Percentiles rank a stretch among this genome's conserved stretches.
Evolutionary conservation across 1,284 basidiomycete species (phyloP).

Genomic region (Phenoliferia sp.): DNA sequence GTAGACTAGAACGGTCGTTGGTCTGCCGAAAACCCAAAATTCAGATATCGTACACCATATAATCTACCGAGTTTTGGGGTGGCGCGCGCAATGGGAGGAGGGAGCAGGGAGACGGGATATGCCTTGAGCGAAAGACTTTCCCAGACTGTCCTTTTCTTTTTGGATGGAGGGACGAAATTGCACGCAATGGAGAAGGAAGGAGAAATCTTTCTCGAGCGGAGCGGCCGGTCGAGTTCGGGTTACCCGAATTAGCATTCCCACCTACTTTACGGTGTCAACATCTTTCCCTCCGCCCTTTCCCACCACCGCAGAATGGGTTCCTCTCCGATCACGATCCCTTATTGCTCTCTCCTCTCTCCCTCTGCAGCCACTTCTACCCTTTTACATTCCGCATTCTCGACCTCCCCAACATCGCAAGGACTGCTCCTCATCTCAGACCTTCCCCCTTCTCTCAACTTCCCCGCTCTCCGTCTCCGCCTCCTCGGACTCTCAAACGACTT

Average conservation of each 20-base stretch:
- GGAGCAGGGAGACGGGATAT: too few relatives aligned
- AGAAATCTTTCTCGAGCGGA: too few relatives aligned
- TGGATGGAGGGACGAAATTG: too few relatives aligned
- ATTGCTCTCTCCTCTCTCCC: slow-evolving; percentile 10
- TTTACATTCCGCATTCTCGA: slow-evolving; percentile 31
- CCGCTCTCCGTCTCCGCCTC: slow-evolving; percentile 58
- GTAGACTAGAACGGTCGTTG: neutral
- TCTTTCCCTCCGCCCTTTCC: too few relatives aligned
- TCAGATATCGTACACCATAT: neutral
- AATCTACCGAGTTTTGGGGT: too few relatives aligned
- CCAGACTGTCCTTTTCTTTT: too few relatives aligned
- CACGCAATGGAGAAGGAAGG: too few relatives aligned
- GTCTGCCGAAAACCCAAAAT: neutral
- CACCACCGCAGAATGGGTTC: neutral
- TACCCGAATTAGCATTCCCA: too few relatives aligned
- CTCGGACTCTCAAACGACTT: slow-evolving; percentile 69
- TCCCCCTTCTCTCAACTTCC: slow-evolving; percentile 55
- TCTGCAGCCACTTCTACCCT: slow-evolving; percentile 2
- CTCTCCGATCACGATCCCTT: slow-evolving; percentile 16
- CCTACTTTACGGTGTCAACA: too few relatives aligned
- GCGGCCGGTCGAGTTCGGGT: too few relatives aligned
- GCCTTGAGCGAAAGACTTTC: too few relatives aligned
- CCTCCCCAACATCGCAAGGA: slow-evolving; percentile 27
- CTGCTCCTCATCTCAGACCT: slow-evolving; percentile 52
- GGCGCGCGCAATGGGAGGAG: too few relatives aligned